Evolutionary conservation across 352 stramenopile species (phyloP).

Genomic region (Pythium angustatum): DNA sequence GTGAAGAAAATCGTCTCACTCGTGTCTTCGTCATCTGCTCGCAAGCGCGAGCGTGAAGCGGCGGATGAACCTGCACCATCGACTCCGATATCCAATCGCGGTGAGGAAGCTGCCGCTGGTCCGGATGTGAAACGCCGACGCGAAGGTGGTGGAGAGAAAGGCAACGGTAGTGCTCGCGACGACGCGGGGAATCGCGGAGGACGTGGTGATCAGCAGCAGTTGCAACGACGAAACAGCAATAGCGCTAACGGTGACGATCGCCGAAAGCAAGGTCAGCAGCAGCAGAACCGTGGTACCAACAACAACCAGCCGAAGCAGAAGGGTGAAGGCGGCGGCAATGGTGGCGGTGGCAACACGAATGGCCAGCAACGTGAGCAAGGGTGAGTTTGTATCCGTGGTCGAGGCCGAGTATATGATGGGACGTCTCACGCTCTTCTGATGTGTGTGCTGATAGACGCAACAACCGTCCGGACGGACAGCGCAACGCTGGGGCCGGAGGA

Average conservation of each 20-base stretch:
- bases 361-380: constrained; percentile 54
- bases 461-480: constrained; percentile 39
- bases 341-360: constrained; percentile 11
- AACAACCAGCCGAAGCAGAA: constrained; percentile 38
- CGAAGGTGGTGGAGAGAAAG: constrained; percentile 30
- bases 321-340: constrained; percentile 17
- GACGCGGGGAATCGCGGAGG: constrained; percentile 10
- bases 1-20: constrained; percentile 78
- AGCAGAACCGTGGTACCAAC: constrained; percentile 20
- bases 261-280: constrained; percentile 41
- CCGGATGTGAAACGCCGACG: constrained; percentile 53
- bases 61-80: constrained; percentile 8
- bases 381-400: constrained; percentile 30
- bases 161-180: constrained; percentile 23
- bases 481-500: constrained; percentile 7
- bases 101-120: constrained; percentile 14
- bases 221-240: constrained; percentile 29
- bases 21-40: constrained; percentile 47
- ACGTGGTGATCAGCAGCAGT: constrained; percentile 13
- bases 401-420: background rate
- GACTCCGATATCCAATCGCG: background rate
- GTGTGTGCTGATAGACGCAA: constrained; percentile 27
- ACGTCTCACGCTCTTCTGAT: background rate
- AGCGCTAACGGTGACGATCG: constrained; percentile 49
- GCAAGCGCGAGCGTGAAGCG: constrained; percentile 70